Evolutionary conservation across 2,329 filamentous ascomycete species (phyloP).

Genomic region (Fusarium miscanthi): DNA sequence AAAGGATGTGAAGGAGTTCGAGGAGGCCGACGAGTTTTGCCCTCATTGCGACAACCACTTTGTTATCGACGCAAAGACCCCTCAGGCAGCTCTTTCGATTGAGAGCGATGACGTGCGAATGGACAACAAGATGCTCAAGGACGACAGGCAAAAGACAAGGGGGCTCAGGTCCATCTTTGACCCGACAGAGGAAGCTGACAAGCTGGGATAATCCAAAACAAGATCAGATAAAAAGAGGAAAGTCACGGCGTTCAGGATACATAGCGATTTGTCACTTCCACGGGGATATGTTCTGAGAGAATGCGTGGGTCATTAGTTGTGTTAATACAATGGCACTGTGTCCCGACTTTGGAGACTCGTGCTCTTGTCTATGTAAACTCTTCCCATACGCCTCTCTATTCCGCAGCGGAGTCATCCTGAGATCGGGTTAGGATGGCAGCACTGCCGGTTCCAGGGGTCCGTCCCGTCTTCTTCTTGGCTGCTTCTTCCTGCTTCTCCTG

Average conservation of each 20-base stretch:
- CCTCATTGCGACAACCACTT: constrained; percentile 99
- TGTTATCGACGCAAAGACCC: constrained; percentile 87
- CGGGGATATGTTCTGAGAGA: constrained; percentile 29
- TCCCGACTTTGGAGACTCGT: constrained; percentile 43
- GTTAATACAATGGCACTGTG: constrained; percentile 53
- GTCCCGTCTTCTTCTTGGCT: constrained; percentile 92
- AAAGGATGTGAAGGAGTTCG: constrained; percentile 91
- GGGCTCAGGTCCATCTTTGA: constrained; percentile 77
- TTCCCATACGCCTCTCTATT: constrained; percentile 45
- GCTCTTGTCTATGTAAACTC: constrained; percentile 43
- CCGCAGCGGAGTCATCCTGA: constrained; percentile 54
- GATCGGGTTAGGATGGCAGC: constrained; percentile 80
- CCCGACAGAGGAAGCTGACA: constrained; percentile 78
- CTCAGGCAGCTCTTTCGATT: constrained; percentile 83
- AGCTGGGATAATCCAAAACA: constrained; percentile 68
- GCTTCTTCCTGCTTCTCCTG: constrained; percentile 99
- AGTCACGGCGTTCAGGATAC: constrained; percentile 48
- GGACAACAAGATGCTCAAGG: constrained; percentile 91
- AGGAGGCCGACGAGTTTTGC: constrained; percentile 98
- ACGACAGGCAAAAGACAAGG: constrained; percentile 75
- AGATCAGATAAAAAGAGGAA: constrained; percentile 40
- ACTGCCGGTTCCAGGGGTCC: constrained; percentile 74
- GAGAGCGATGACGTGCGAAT: constrained; percentile 91
- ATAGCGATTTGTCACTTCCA: constrained; percentile 40
- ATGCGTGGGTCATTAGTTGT: constrained; percentile 48